Base-by-base conservation (phyloP, 768 basidiomycete species). In the Jaapia argillacea region DNA sequence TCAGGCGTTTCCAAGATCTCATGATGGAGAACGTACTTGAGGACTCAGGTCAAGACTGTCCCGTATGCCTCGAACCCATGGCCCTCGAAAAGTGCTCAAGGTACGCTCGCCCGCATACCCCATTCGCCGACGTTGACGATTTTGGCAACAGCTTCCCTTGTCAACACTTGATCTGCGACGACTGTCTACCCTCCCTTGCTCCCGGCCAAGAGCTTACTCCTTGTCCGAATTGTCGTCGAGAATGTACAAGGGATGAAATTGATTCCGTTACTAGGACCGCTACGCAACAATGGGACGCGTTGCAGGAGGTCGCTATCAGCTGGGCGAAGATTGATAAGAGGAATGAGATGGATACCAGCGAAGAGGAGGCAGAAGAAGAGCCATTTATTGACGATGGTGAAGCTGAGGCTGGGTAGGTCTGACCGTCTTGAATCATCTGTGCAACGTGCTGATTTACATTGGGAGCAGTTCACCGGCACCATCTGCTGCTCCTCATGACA, bases 131-230 rank as follows among this genome's bases (percentile, higher is more conserved):
- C 24, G 20, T 40, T n/a, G 20, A 36, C 26, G n/a, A 18, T 18
- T 38, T 27, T 41, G 31, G 7, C 13, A 14, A 21, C 37, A 75
- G 72, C 37, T 55, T 70, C 20, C 51, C 57, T 4, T 73, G 73
- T 52, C 56, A 70, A 36, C 73, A 75, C 49, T 49, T 64, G 5
- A 51, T 69, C 27, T 74, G 72, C 50, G 49, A 65, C 38, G 51
- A 45, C 4, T 72, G 70, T 44, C 46, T 69, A 14, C 49, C 57
- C 6, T 24, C 55, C 25, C 49, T 68, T 18, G 48, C 54, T 39
- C 36, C 45, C 21, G 4, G 52, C 47, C 45, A 58, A 37, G 65
- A 65, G 33, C 53, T 42, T 0, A 53, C 69, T 14, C 39, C 41
- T 18, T 74, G 71, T 40, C 67, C 69, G 4, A 37, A 49, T 12